phyloP scores from a whole-genome alignment of 495 filamentous ascomycete species.

The Pyrenula massariospora region DNA sequence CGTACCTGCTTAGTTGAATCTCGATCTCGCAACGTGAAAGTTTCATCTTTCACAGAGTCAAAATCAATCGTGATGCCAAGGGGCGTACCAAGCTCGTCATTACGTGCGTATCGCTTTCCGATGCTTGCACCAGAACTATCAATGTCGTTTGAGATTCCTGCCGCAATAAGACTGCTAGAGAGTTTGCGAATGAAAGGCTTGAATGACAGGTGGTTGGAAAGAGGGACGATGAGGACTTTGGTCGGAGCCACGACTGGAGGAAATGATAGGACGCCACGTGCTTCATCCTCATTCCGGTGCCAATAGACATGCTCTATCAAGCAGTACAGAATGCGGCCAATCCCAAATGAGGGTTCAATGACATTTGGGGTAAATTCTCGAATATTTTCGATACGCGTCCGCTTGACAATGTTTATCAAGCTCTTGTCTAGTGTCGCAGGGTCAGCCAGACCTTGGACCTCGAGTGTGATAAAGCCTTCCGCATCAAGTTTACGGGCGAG shows the following conservation, averaged over 20 bases:
- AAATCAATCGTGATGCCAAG: slow-evolving; percentile 65
- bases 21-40: slow-evolving; percentile 60
- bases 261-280: slow-evolving; percentile 64
- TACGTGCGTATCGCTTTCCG: slow-evolving; percentile 62
- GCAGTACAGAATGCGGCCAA: slow-evolving; percentile 55
- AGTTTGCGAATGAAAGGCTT: slow-evolving; percentile 42
- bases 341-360: slow-evolving; percentile 63
- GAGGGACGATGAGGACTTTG: slow-evolving; percentile 64
- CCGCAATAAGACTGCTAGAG: slow-evolving; percentile 43
- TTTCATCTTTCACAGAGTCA: slow-evolving; percentile 59
- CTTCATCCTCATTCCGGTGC: slow-evolving; percentile 51
- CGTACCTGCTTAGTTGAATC: slow-evolving; percentile 65
- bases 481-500: slow-evolving; percentile 34
- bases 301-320: slow-evolving; percentile 56
- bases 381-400: slow-evolving; percentile 39
- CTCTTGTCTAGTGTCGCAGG: slow-evolving; percentile 43
- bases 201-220: slow-evolving; percentile 52
- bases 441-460: slow-evolving; percentile 37
- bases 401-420: slow-evolving; percentile 44
- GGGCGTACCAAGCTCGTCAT: slow-evolving; percentile 64
- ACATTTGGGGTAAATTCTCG: slow-evolving; percentile 58
- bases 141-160: slow-evolving; percentile 51
- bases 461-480: slow-evolving; percentile 42
- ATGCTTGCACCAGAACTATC: slow-evolving; percentile 60
- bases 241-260: slow-evolving; percentile 61